A percentile compares a stretch with the other conserved stretches of the same genome.
Conservation (phyloP, 352 stramenopile species). For the Pythium aristosporum region DNA sequence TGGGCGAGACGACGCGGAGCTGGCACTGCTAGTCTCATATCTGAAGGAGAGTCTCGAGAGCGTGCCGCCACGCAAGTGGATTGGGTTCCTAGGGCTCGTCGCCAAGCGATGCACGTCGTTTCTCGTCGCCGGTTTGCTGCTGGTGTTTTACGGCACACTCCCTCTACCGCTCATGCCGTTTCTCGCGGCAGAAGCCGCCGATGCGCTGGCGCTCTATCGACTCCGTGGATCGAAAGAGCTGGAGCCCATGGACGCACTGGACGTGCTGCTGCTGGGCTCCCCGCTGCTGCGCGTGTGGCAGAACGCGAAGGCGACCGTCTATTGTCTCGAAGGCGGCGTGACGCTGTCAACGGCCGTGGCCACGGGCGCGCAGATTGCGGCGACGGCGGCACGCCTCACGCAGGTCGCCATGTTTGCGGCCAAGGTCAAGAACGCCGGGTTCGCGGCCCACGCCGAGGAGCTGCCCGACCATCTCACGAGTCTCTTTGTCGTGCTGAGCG, state of each 20-base stretch:
- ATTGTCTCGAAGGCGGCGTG: conserved; percentile 68
- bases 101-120: conserved; percentile 67
- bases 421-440: conserved; percentile 43
- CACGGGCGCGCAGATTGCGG: conserved; percentile 60
- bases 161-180: conserved; percentile 63
- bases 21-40: conserved; percentile 60
- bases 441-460: conserved; percentile 52
- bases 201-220: conserved; percentile 34
- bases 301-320: conserved; percentile 69
- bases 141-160: conserved; percentile 55
- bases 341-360: conserved; percentile 56
- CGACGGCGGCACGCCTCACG: conserved; percentile 46
- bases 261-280: conserved; percentile 71
- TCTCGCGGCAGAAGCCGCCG: conserved; percentile 39
- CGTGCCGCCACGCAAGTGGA: conserved; percentile 46
- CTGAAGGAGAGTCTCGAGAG: conserved; percentile 58
- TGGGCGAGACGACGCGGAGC: conserved; percentile 37
- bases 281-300: conserved; percentile 67
- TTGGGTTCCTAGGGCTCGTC: conserved; percentile 41
- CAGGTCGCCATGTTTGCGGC: conserved; percentile 48
- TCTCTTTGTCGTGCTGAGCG: conserved; percentile 47
- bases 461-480: conserved; percentile 64
- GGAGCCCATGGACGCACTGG: conserved; percentile 54
- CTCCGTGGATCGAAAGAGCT: conserved; percentile 43
- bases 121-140: conserved; percentile 41